Evolutionary conservation across 306 rosid genomes (phyloP), one percentile per base, ranked within the genome.

Genomic region (Cicer yamashitae): DNA sequence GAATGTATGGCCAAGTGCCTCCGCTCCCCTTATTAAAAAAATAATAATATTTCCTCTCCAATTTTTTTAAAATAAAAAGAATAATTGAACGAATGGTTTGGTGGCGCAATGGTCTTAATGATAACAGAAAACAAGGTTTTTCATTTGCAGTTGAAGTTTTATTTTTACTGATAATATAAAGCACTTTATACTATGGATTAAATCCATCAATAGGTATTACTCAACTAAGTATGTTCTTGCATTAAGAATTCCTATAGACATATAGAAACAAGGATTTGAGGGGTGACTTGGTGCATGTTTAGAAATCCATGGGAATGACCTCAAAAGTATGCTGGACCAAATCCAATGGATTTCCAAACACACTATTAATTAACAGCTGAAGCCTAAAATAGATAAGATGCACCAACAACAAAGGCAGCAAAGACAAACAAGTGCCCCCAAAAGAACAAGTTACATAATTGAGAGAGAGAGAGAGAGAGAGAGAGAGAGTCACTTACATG

Each of bases 401-500:
- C 34, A 39, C 39, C 9, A 54, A 62, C 66, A 84, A 67, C 43
- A 57, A 77, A 77, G 34, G 71, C 67, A 53, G 12, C 41, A 38
- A 51, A 38, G 48, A 22, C 58, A 43, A n/a, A 39, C 38, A 41
- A 20, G 18, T 8, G 46, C 9, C 63, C 34, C 15, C 40, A 56
- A 39, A 66, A 20, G 48, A 65, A 25, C 20, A 70, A 40, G 64
- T 2, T 30, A 56, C 50, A 71, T 14, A 47, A 37, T 67, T 20
- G 41, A 7, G 70, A 37, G 40, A 9, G 25, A 3, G 25, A 25
- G 12, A 12, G 39, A 45, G 40, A 9, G 25, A 3, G 25, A 25
- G 50, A 58, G 57, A 20, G 53, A 60, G 44, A 37, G 70, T 44
- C 53, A 86, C 98, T 88, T 89, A 91, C 98, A 84, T 93, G 97